phyloP scores from a whole-genome alignment of 106 monocot genomes.

The Apostasia shenzhenica region DNA sequence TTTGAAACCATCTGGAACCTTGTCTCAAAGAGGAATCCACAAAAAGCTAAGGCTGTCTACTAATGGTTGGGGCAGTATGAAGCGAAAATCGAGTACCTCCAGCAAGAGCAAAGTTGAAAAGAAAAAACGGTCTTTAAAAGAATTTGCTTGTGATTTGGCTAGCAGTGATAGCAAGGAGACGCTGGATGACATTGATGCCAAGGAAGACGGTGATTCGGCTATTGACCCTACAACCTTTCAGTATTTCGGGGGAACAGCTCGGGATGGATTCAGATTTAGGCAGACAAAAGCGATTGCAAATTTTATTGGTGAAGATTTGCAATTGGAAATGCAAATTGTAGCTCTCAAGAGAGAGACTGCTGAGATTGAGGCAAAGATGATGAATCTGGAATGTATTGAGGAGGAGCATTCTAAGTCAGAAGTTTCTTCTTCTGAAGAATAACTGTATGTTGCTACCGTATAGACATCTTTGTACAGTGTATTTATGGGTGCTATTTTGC shows the following conservation, averaged over 20 bases:
- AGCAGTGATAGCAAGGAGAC: not conserved
- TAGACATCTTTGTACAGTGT: not conserved
- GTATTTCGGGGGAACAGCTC: not conserved
- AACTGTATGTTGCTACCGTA: not conserved
- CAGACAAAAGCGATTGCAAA: not conserved
- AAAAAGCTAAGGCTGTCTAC: not conserved
- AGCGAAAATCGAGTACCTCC: not conserved
- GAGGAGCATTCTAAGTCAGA: slow-evolving; percentile 9
- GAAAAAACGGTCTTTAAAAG: slow-evolving; percentile 3
- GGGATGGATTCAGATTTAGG: not conserved
- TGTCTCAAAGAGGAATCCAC: not conserved
- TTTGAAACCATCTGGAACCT: not conserved
- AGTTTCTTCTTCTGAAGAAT: slow-evolving; percentile 14
- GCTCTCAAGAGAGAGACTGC: slow-evolving; percentile 19
- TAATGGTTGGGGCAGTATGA: not conserved
- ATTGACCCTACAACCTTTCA: not conserved
- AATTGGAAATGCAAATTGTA: slow-evolving; percentile 18
- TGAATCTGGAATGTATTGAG: slow-evolving; percentile 6
- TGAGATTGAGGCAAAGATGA: slow-evolving; percentile 9
- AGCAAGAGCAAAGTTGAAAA: slow-evolving; percentile 1
- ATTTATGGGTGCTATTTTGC: slow-evolving; percentile 3
- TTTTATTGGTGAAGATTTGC: slow-evolving; percentile 10
- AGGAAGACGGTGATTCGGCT: not conserved
- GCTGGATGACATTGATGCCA: not conserved
- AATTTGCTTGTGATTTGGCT: not conserved